Evolutionary conservation across 371 early-diverging fungal genomes (phyloP).

Genomic region (Actinomucor elegans): DNA sequence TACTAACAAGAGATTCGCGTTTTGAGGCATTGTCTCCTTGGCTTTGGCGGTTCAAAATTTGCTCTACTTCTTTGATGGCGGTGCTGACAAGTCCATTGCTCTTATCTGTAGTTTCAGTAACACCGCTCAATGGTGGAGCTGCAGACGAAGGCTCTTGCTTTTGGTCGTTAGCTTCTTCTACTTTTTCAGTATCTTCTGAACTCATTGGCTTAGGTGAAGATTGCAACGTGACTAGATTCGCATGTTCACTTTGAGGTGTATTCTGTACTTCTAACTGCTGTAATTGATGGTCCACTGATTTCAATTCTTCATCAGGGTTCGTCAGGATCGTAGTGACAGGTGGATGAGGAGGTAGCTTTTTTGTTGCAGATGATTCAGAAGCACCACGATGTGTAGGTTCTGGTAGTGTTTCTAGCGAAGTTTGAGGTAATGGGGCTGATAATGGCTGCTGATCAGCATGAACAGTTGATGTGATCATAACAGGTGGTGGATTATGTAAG

Average conservation of each 20-base stretch:
- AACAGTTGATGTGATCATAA: background rate
- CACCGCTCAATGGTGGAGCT: background rate
- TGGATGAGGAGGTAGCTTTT: background rate
- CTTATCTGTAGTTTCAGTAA: constrained; percentile 3
- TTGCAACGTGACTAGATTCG: background rate
- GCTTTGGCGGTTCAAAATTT: constrained; percentile 14
- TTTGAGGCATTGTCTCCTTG: background rate
- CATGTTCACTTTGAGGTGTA: background rate
- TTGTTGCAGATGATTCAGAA: background rate
- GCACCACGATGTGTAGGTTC: background rate
- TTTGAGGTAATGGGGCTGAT: constrained; percentile 6
- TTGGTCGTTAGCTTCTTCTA: background rate
- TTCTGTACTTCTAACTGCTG: constrained; percentile 20
- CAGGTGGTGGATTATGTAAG: background rate
- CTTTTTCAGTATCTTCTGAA: background rate
- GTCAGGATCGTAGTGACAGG: constrained; percentile 15
- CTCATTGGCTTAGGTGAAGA: background rate
- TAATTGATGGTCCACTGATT: constrained; percentile 33
- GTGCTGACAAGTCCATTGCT: constrained; percentile 18
- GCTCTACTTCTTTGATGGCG: constrained; percentile 25
- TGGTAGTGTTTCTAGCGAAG: background rate
- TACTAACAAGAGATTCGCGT: background rate
- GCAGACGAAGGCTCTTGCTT: background rate
- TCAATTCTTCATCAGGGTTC: constrained; percentile 34
- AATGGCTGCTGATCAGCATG: background rate